A percentile compares a stretch with the other conserved stretches of the same genome.
phyloP scores from a whole-genome alignment of 352 stramenopile species.

The Pythium graminicola region DNA sequence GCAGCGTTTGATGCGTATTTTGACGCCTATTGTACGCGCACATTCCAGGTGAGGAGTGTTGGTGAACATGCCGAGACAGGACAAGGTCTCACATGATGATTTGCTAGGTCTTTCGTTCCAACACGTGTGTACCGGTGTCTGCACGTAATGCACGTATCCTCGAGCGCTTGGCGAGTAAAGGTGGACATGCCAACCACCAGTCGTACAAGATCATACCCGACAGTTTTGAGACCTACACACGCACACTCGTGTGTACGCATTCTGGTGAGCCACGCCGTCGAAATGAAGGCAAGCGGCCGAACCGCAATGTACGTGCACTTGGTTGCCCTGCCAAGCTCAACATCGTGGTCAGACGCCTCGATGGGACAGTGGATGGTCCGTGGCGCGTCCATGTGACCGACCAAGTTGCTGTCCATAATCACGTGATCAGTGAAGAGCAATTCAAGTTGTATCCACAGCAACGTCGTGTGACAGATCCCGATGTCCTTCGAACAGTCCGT shows the following conservation, averaged over 20 bases:
- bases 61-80: too few relatives aligned
- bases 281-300: conserved; percentile 3
- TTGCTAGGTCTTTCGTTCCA: conserved; percentile 2
- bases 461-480: conserved; percentile 7
- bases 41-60: conserved; percentile 8
- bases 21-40: conserved; percentile 5
- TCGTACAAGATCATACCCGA: conserved; percentile 5
- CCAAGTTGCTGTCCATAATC: conserved; percentile 11
- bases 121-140: neutral
- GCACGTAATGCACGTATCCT: neutral
- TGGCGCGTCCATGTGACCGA: conserved; percentile 17
- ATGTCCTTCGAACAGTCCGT: conserved; percentile 7
- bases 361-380: neutral
- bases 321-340: conserved; percentile 8
- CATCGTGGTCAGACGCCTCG: neutral
- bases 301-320: conserved; percentile 2
- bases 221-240: conserved; percentile 6
- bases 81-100: neutral
- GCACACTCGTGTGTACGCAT: conserved; percentile 11
- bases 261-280: neutral
- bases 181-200: neutral
- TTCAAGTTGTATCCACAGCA: conserved; percentile 14
- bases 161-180: neutral
- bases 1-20: conserved; percentile 1
- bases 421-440: conserved; percentile 1